Base-by-base conservation (phyloP, 179 eudicot species). In the Sideroxylon spinosum region DNA sequence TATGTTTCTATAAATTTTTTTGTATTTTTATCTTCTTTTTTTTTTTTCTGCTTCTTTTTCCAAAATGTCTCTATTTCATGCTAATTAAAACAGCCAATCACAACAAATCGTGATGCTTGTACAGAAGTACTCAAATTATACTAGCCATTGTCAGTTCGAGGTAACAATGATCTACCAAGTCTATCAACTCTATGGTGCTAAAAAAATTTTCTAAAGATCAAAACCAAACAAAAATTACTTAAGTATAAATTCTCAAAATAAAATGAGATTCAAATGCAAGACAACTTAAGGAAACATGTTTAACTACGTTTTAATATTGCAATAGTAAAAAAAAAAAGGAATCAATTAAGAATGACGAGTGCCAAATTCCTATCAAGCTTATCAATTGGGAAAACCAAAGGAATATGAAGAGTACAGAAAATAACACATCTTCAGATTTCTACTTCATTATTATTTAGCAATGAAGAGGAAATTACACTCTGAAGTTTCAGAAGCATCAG, bases 401-500 rank as follows among this genome's bases (percentile, higher is more conserved):
- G 22, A 60, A 70, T 56, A 74, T 20, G 57, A 37, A 25, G 67
- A 68, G 61, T 10, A 60, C 44, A 71, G 37, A 77, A 12, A 53
- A 53, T 23, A 20, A 53, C 5, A 74, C 48, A 59, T 20, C 23
- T 57, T 22, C 64, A 17, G 53, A 61, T 70, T 68, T 70, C 55
- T 72, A 62, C 7, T 20, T 73, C 60, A 72, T 53, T 70, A 48
- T 29, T 49, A 76, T 56, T 73, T 48, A 78, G 73, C 71, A 61
- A 76, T 12, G 53, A 79, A 79, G 67, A 76, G 81, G 84, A 73
- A 78, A 65, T 83, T 94, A 96, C 99, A 79, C 84, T 90, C 76
- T 86, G 89, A 78, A 96, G 94, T 86, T 90, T 94, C 76, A 89
- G 76, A 83, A 94, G 98, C 91, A 91, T 85, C 86, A 87, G 90